Evolutionary conservation across 352 stramenopile genomes (phyloP), one percentile per base, ranked within the genome.

Genomic region (Globisporangium mamillatum): DNA sequence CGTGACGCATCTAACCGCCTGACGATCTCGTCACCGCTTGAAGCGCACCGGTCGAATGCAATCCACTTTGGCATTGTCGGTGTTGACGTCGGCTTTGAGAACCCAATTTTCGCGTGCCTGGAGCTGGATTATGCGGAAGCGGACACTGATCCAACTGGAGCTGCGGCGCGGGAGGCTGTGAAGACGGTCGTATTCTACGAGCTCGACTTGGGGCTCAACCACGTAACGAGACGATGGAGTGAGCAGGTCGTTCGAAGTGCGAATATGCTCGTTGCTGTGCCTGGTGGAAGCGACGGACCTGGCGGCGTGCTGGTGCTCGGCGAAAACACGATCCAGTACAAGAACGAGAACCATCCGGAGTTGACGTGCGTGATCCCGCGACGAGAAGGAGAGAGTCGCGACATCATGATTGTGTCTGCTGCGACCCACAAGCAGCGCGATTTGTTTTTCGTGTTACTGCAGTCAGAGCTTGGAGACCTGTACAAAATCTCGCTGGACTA

Each of bases 111-210:
- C 77, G 98, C 97, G 12, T 92, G 74, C 56, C 71, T 99, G n/a
- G 97, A 99, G 81, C 76, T 99, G 14, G 94, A 99, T 70, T 99
- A 99, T 75, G 81, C 85, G 3, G 90, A 96, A 4, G 74, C 85
- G 10, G 95, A 98, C 48, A 78, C 84, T 0, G 82, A 97, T 83
- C 78, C 91, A 56, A 92, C 75, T 69, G 74, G 92, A 60, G 79
- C 81, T 54, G 84, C 77, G 0, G 79, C 76, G 2, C 74, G 80
- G 6, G 71, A 86, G 60, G 88, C 89, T 0, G 88, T 97, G 18
- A 99, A 99, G 80, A 91, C 95, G 24, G 75, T 99, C 14, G 94
- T 98, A 48, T 99, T 98, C 77, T 99, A 99, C 78, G 97, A 99
- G 81, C 77, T 99, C 44, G 98, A 99, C 81, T 75, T 99, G 6